phyloP scores from a whole-genome alignment of 140 eudicot genomes.

The Bidens hawaiensis region DNA sequence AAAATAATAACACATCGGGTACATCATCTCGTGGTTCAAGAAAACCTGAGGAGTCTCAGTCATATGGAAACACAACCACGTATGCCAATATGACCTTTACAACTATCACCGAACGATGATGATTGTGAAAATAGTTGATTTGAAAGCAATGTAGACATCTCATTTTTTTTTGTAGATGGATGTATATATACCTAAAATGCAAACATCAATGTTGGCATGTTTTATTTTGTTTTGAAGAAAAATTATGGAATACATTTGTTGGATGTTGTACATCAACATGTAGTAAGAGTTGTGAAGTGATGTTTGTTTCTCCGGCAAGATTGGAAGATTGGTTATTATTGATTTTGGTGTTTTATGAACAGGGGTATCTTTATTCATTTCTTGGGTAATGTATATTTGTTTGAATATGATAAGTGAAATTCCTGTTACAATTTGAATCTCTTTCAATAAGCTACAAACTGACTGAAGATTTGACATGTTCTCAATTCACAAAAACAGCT shows the following conservation, averaged over 20 bases:
- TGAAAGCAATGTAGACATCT: neutral
- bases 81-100: constrained; percentile 59
- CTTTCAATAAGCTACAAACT: too few species aligned
- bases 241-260: neutral
- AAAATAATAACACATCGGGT: constrained; percentile 23
- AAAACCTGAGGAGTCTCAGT: constrained; percentile 29
- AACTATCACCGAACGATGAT: constrained; percentile 46
- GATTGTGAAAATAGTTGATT: neutral
- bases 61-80: constrained; percentile 19
- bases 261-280: neutral
- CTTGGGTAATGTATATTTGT: too few species aligned
- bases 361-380: neutral
- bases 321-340: neutral
- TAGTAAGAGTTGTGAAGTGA: neutral
- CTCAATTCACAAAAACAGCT: too few species aligned
- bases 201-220: neutral
- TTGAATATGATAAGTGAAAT: too few species aligned
- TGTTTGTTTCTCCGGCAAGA: too few species aligned
- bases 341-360: neutral
- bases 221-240: neutral
- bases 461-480: too few species aligned
- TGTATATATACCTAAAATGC: neutral
- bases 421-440: too few species aligned
- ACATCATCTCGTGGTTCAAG: constrained; percentile 32
- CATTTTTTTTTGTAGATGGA: neutral